Base-by-base conservation (phyloP, 768 basidiomycete genomes). In the Collybiopsis luxurians region DNA sequence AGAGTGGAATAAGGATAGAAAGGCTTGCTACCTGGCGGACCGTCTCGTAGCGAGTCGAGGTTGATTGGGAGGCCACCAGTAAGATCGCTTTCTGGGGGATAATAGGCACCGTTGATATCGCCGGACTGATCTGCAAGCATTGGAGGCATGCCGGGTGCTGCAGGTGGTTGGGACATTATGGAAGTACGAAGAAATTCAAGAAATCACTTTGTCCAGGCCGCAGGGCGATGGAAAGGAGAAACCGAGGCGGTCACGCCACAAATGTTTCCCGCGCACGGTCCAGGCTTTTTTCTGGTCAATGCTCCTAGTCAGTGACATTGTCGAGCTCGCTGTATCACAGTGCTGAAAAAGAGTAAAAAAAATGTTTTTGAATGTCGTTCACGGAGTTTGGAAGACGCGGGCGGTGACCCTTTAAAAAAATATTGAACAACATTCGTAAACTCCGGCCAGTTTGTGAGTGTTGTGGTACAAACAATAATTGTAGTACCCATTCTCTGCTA, bases 1-100 rank as follows among this genome's bases (percentile, higher is more conserved):
- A 94, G 83, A 31, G 91, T 94, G 2, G 91, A 93, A 67, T 94
- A 94, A 2, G 91, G 92, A 66, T 94, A 94, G 66, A 93, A 92
- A 5, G 91, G 91, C 69, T 94, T 94, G 68, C 85, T 90, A 46
- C 92, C 91, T 6, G 92, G 90, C 2, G 91, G 92, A 0, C 92
- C 90, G 66, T 94, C 91, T 53, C 91, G 80, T 55, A 93, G 77
- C 2, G 91, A 92, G 70, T 92, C 90, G 24, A 93, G 86, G 66
- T 90, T 93, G 66, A 93, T 90, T 50, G 90, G 90, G 30, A 92
- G 78, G 23, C 90, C 90, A 23, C 90, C 90, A 7, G 89, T 89
- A 59, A 92, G 79, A 75, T 92, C 90, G 66, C 79, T 86, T 60
- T 86, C 85, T 60, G 81, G 81, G 38, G 88, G 89, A 51, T 90